Base-by-base conservation (phyloP, 202 grass and related monocot species). In the Tripidium arundinaceum region DNA sequence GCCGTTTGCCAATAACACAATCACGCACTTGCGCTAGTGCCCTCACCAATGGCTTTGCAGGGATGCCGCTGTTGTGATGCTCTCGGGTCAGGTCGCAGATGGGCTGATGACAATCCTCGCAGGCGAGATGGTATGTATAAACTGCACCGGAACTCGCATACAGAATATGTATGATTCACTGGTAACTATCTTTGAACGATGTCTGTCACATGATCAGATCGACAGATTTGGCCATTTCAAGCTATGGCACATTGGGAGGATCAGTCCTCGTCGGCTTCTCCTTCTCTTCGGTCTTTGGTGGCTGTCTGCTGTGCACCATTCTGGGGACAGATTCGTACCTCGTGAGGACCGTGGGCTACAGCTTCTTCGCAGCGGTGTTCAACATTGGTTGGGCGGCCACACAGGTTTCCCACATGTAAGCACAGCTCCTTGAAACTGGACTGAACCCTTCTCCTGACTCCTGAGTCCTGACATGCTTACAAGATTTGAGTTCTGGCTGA, bases 321-420 rank as follows among this genome's bases (percentile, higher is more conserved):
- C 79, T 95, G 22, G 82, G 87, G 21, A 88, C 84, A 49, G 83
- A 95, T 14, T 92, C 89, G 4, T 87, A 69, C 60, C 77, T 85
- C 2, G 11, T 92, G 26, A 85, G 79, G 83, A 95, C 85, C 85
- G 68, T 90, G 8, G 89, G 87, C 14, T 95, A 95, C 85, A 95
- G 89, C 63, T 83, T 88, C 34, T 95, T 95, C 60, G 93, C 93
- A 2, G 89, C 85, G 1, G 88, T 95, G 42, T 95, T 95, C 43
- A 95, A 95, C 74, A 31, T 95, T 22, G 92, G 93, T 3, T 92
- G 93, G 92, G 93, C 89, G 3, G 89, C 82, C 29, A 90, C 93
- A n/a, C 93, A 95, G 83, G 89, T 95, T 70, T 95, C 93, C n/a
- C 93, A 92, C 82, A 95, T 95, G 93, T 95, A 86, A 82, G 18